Base-by-base conservation (phyloP, 495 filamentous ascomycete species). In the Xylaria castorea region DNA sequence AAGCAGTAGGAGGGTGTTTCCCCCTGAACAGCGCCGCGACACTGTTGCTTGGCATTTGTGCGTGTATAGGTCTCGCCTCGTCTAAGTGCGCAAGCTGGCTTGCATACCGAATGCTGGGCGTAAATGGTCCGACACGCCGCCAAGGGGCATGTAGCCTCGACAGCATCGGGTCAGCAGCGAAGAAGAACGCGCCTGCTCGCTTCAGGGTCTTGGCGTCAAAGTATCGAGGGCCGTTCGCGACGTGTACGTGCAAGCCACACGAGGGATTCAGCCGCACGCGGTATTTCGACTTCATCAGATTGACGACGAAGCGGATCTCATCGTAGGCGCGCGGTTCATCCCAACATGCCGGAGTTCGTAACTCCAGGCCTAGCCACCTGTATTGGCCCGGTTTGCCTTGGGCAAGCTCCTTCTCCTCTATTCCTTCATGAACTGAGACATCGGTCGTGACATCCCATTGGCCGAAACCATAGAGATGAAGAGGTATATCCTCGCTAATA, bases 211-310 rank as follows among this genome's bases (percentile, higher is more conserved):
- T 60, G 3, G 79, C 53, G 5, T 74, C 53, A 57, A 83, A 81
- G n/a, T 63, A 68, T 1, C 73, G 61, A 16, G 3, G 46, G 20
- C 77, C 79, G 58, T 81, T 78, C 4, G 80, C 83, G 5, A 86
- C 73, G 63, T 84, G 81, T 38, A 84, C 81, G 40, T 83, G 80
- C 5, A 85, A 72, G 25, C 81, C 80, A 42, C 76, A 80, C 3
- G 68, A 73, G 0, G 67, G 51, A 73, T 85, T 84, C 27, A 80
- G 66, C 6, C 78, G 67, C 22, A 82, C 46, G 14, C 80, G 71
- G 72, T 77, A 78, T 1, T 61, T 77, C 1, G 53, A 55, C 7
- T 69, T 81, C 2, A 83, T 71, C 25, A 82, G 20, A 32, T 76
- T 74, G 3, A 80, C 53, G 1, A 77, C 75, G 50, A 66, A 71